These are phyloP conservation scores for Beverwykella pulmonaria DNA, from an alignment of 495 filamentous ascomycete genomes.

Conservation along the genomic window DNA sequence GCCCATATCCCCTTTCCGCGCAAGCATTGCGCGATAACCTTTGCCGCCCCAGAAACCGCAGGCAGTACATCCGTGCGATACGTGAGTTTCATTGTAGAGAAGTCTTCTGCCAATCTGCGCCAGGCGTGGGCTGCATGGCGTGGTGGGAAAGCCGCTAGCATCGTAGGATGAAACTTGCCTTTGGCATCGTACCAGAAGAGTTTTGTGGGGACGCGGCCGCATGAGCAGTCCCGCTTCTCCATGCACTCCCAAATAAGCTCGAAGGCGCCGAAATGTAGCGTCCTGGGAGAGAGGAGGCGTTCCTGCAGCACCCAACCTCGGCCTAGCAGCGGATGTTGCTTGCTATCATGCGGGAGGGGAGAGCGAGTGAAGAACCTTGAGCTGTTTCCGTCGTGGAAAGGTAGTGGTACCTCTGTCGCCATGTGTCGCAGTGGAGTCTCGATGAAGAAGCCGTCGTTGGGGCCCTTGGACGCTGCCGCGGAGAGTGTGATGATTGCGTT, in stretches of 20 bases:
- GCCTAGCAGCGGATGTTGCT: slow-evolving; percentile 5
- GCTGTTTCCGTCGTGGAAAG: not conserved
- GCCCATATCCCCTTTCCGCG: not conserved
- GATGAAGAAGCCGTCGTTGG: slow-evolving; percentile 8
- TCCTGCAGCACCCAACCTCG: slow-evolving; percentile 31
- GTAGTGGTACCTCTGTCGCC: not conserved
- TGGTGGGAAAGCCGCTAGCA: not conserved
- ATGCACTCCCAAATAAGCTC: slow-evolving; percentile 26
- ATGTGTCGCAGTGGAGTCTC: not conserved
- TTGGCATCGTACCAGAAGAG: not conserved
- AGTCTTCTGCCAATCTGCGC: not conserved
- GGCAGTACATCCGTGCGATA: slow-evolving; percentile 6
- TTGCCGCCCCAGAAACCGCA: slow-evolving; percentile 16
- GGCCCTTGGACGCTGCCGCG: slow-evolving; percentile 3
- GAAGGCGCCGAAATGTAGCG: slow-evolving; percentile 16
- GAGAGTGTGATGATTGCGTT: slow-evolving; percentile 19
- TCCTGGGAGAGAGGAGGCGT: slow-evolving; percentile 14
- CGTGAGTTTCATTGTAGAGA: not conserved
- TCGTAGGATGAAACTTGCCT: not conserved
- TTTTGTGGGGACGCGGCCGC: not conserved
- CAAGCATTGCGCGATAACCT: slow-evolving; percentile 2
- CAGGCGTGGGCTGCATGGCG: not conserved
- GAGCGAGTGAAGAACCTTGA: not conserved
- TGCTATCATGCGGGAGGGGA: not conserved
- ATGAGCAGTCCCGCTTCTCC: not conserved